Evolutionary conservation across 306 rosid genomes (phyloP), one percentile per base, ranked within the genome.

Genomic region (Geum urbanum): DNA sequence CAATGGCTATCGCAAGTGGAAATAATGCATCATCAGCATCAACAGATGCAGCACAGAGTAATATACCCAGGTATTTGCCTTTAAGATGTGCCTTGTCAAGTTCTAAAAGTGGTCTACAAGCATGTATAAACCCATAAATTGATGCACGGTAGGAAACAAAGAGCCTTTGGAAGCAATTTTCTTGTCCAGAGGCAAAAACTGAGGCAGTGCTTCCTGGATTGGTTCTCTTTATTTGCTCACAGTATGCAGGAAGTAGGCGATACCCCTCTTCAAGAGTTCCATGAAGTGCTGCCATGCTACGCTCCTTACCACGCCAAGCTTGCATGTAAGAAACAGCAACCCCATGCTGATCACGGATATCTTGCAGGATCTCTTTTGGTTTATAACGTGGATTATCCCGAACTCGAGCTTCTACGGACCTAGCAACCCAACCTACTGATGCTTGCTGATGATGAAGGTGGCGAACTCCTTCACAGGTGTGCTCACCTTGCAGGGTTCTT

Each of bases 261-360:
- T 84, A 94, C 19, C 98, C 98, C 79, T 94, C 98, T 84, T 94
- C 98, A 81, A 79, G 91, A 75, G 98, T 94, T 80, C 98, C 98
- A 83, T 94, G 98, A 80, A 94, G 98, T 6, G 98, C 94, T 64
- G 98, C 97, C 98, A 94, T 94, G 84, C 98, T 90, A 20, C 98
- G 89, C 67, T 94, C 98, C 87, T 94, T 94, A 70, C 98, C 98
- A 50, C 98, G 96, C 98, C 98, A 94, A 72, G 98, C 98, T 90
- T 94, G 98, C 98, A 94, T 94, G 83, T 94, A 94, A 65, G 98
- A 90, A 74, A 94, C 98, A 73, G 97, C 96, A 71, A 94, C 98
- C 74, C 98, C 98, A 69, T 94, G 98, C 85, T 90, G 88, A 77
- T 88, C 98, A 8, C 96, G 96, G 67, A 94, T 94, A 85, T 94